These are phyloP conservation scores for Pythium rhizo-oryzae DNA, from an alignment of 352 stramenopile species.

Conservation along the genomic window DNA sequence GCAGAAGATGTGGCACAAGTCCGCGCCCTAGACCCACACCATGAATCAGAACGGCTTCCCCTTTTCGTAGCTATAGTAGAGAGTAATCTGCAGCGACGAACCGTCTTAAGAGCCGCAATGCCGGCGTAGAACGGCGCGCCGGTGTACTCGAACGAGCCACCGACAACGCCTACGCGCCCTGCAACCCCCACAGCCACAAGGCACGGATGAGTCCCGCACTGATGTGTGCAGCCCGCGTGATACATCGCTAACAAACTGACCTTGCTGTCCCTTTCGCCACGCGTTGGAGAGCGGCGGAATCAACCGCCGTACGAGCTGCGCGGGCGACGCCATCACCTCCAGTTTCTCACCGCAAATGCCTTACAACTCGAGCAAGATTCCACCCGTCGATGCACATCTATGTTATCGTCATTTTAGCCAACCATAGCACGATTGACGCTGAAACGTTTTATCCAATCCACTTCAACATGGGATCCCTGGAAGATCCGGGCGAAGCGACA, in stretches of 20 bases:
- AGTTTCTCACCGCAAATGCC: no score
- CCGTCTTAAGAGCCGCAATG: constrained; percentile 91
- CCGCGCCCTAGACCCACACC: constrained; percentile 66
- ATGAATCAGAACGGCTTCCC: no score
- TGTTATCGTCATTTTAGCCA: constrained; percentile 19
- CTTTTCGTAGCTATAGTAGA: background rate
- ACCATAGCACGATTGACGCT: constrained; percentile 2
- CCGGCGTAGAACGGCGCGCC: constrained; percentile 97
- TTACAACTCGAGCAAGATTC: no score
- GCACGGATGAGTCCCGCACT: background rate
- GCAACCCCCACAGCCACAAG: background rate
- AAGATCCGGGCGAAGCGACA: constrained; percentile 21
- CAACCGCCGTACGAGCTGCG: constrained; percentile 41
- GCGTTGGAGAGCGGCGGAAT: constrained; percentile 69
- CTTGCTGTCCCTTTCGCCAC: constrained; percentile 80
- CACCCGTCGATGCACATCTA: constrained; percentile 8
- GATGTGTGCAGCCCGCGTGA: background rate
- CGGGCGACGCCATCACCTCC: constrained; percentile 9
- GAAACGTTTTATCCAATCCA: background rate
- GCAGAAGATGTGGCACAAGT: constrained; percentile 96
- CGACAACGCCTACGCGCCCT: constrained; percentile 93
- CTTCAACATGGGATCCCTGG: background rate
- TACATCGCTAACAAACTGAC: constrained; percentile 21
- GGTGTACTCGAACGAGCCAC: constrained; percentile 97
- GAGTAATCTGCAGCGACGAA: constrained; percentile 15